Base-by-base conservation (phyloP, 176 grass and related monocot species). In the Miscanthus lutarioriparius region DNA sequence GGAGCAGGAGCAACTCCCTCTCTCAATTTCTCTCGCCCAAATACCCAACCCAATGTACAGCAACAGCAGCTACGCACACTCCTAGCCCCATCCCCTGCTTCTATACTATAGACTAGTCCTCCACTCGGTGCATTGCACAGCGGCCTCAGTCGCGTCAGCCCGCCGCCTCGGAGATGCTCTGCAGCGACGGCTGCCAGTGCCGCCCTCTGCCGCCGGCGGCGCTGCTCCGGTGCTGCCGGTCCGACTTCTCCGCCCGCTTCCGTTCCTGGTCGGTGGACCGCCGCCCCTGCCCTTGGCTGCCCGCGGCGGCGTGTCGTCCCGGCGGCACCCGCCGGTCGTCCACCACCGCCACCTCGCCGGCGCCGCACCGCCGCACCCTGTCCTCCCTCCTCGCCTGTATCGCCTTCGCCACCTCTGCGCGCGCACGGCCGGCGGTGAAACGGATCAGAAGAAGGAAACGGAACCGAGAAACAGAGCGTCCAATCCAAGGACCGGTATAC, bases 381-480 rank as follows among this genome's bases (percentile, higher is more conserved):
- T 88, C 90, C 85, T 94, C 84, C 81, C 35, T 70, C 87, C 86
- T 64, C 19, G 87, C 88, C 84, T 92, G 87, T 58, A 94, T 74
- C 27, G 87, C 90, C 84, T 79, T 87, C 16, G 72, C 88, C 92
- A 92, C 92, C 84, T 94, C 92, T 94, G 80, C 48, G 2, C 22
- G 10, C 33, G 23, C 1, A 0, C n/a, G n/a, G 12, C 2, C 22
- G 25, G 35, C 7, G 20, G 22, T 19, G 0, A 2, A 2, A 58
- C 14, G 8, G 16, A 20, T n/a, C n/a, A n/a, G n/a, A n/a, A n/a
- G n/a, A 58, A 58, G 1, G 54, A 10, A 39, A 49, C 47, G 0
- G 70, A 17, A 25, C 4, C 20, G 35, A 37, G 64, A 85, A 73
- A 64, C 40, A 79, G 37, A 79, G 54, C 26, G 32, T 67, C 43